These are phyloP conservation scores for Sugiyamaella lignohabitans DNA, from an alignment of 805 yeast genomes.

Conservation along the genomic window DNA sequence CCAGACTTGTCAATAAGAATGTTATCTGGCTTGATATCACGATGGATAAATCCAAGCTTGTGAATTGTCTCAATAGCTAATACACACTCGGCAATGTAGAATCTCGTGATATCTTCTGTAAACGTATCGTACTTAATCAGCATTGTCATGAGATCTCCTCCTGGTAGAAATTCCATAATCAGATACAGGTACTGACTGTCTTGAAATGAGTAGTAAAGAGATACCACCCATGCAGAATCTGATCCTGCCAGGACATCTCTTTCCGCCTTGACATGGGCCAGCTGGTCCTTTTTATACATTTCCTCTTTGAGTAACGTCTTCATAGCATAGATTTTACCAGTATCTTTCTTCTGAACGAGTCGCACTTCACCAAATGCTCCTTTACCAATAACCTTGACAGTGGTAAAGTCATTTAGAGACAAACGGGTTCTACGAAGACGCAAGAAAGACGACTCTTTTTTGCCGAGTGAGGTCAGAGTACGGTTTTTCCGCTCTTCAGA, in stretches of 20 bases:
- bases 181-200: constrained; percentile 71
- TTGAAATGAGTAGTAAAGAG: constrained; percentile 75
- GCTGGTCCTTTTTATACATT: constrained; percentile 90
- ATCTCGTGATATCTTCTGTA: constrained; percentile 87
- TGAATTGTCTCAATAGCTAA: constrained; percentile 93
- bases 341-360: constrained; percentile 85
- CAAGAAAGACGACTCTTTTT: constrained; percentile 79
- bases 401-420: constrained; percentile 74
- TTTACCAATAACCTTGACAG: constrained; percentile 88
- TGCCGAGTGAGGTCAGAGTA: constrained; percentile 75
- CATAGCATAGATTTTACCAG: constrained; percentile 92
- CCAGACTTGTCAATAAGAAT: constrained; percentile 77
- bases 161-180: constrained; percentile 93
- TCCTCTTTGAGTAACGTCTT: constrained; percentile 84
- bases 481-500: constrained; percentile 82
- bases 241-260: constrained; percentile 90
- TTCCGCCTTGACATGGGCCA: constrained; percentile 94
- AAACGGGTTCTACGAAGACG: constrained; percentile 79
- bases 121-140: constrained; percentile 76
- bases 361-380: constrained; percentile 98
- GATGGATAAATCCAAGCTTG: constrained; percentile 85
- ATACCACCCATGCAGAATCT: constrained; percentile 84
- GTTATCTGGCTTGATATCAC: constrained; percentile 97
- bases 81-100: constrained; percentile 81
- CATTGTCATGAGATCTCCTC: constrained; percentile 94